Evolutionary conservation across 768 basidiomycete species (phyloP).

Genomic region (Cyathus striatus): DNA sequence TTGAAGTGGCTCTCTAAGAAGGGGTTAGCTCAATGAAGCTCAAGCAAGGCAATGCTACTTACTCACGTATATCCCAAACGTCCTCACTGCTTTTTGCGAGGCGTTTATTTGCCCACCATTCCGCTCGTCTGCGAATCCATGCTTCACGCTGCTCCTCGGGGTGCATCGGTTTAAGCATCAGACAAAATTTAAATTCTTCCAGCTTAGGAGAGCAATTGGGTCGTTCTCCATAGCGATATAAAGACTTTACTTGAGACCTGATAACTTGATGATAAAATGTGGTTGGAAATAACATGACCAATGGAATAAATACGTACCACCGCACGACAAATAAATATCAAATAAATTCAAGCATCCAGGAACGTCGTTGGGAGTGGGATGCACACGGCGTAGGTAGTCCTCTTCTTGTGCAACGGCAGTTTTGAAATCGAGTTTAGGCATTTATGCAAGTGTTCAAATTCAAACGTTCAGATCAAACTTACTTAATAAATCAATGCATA

Average conservation of each 20-base stretch:
- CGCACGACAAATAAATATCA: slow-evolving; percentile 68
- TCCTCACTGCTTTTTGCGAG: slow-evolving; percentile 85
- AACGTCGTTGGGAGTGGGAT: slow-evolving; percentile 75
- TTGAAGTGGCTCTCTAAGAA: slow-evolving; percentile 41
- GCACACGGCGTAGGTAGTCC: slow-evolving; percentile 53
- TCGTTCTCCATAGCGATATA: slow-evolving; percentile 82
- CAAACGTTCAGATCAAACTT: no score
- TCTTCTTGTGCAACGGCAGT: slow-evolving; percentile 64
- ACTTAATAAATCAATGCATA: no score
- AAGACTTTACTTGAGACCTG: slow-evolving; percentile 71
- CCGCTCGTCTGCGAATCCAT: slow-evolving; percentile 84
- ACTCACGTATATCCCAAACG: slow-evolving; percentile 89
- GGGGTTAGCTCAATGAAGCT: not conserved
- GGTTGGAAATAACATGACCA: not conserved
- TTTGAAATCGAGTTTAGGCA: slow-evolving; percentile 44
- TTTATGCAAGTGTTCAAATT: no score
- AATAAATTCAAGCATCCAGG: slow-evolving; percentile 78
- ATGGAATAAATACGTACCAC: slow-evolving; percentile 32
- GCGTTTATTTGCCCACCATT: slow-evolving; percentile 89
- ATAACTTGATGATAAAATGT: slow-evolving; percentile 51
- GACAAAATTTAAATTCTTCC: slow-evolving; percentile 94
- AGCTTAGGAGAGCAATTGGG: slow-evolving; percentile 71
- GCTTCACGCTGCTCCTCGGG: slow-evolving; percentile 73
- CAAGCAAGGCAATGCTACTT: slow-evolving; percentile 20
- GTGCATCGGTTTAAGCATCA: slow-evolving; percentile 74